Conservation (phyloP, 108 stramenopile species). For the Pseudonitzschia multiseries region DNA sequence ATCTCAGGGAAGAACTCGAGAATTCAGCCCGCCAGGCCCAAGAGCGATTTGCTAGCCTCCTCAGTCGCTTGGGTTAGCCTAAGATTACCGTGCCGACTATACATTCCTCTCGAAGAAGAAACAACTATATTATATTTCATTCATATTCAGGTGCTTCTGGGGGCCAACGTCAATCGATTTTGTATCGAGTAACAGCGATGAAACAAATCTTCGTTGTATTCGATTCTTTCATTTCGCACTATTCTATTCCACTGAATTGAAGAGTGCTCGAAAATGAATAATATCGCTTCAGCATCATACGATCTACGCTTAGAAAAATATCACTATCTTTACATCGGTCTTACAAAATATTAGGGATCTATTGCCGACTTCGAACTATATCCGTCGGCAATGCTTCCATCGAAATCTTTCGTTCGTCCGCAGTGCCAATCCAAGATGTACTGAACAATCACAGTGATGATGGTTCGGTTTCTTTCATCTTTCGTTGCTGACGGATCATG, state of each 20-base stretch:
- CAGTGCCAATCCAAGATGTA: neutral
- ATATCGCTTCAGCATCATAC: neutral
- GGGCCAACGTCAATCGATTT: neutral
- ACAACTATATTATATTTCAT: too few relatives aligned
- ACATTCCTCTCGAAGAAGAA: neutral
- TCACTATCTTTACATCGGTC: constrained; percentile 1
- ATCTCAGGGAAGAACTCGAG: constrained; percentile 22
- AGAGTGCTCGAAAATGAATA: too few relatives aligned
- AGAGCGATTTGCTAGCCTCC: constrained; percentile 19
- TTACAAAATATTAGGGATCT: neutral
- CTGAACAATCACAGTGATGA: neutral
- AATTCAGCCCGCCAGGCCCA: constrained; percentile 26
- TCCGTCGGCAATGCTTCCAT: neutral
- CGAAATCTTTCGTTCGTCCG: neutral
- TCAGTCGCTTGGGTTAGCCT: constrained; percentile 19
- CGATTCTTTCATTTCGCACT: too few relatives aligned
- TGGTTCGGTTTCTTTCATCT: constrained; percentile 28
- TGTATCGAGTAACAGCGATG: neutral
- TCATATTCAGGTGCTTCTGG: too few relatives aligned
- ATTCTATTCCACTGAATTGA: too few relatives aligned
- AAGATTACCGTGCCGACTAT: neutral
- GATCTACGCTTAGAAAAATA: neutral
- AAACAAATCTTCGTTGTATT: too few relatives aligned
- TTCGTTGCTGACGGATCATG: constrained; percentile 69
- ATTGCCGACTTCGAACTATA: neutral